These are phyloP conservation scores for Phylloporus arenicola DNA, from an alignment of 768 basidiomycete species.

Conservation along the genomic window DNA sequence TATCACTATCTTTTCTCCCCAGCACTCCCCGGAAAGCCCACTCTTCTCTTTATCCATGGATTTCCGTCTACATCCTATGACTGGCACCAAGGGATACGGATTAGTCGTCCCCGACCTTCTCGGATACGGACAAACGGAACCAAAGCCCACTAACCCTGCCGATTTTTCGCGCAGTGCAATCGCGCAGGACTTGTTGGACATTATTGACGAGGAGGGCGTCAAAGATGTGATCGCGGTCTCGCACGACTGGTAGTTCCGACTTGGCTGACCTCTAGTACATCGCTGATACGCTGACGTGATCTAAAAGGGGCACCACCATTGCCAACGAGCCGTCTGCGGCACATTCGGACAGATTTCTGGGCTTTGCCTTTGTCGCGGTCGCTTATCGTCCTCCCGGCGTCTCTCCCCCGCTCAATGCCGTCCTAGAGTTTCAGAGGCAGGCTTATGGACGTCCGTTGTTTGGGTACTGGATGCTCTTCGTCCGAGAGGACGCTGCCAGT, in stretches of 20 bases:
- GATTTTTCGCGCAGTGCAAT: slow-evolving; percentile 26
- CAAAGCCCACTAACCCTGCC: slow-evolving; percentile 32
- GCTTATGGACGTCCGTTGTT: slow-evolving; percentile 33
- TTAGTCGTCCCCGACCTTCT: slow-evolving; percentile 45
- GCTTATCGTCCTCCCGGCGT: slow-evolving; percentile 29
- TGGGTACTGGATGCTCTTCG: slow-evolving; percentile 41
- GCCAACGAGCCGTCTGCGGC: slow-evolving; percentile 34
- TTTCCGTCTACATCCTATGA: slow-evolving; percentile 40
- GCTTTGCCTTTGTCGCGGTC: slow-evolving; percentile 34
- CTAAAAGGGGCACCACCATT: slow-evolving; percentile 26
- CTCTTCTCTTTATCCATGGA: slow-evolving; percentile 43
- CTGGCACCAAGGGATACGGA: slow-evolving; percentile 42
- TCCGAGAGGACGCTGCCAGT: slow-evolving; percentile 25
- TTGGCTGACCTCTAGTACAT: neutral
- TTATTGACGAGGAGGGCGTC: slow-evolving; percentile 34
- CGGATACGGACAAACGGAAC: slow-evolving; percentile 40
- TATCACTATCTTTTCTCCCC: slow-evolving; percentile 34
- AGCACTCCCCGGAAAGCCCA: slow-evolving; percentile 27
- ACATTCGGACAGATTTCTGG: slow-evolving; percentile 37
- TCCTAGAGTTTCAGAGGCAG: slow-evolving; percentile 24
- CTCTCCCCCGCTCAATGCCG: slow-evolving; percentile 24
- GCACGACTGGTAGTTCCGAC: slow-evolving; percentile 34
- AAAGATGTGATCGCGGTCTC: slow-evolving; percentile 31
- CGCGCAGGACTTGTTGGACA: slow-evolving; percentile 33
- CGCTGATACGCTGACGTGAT: slow-evolving; percentile 10